These are phyloP conservation scores for Pseudonitzschia multiseries DNA, from an alignment of 108 stramenopile genomes.

Conservation along the genomic window DNA sequence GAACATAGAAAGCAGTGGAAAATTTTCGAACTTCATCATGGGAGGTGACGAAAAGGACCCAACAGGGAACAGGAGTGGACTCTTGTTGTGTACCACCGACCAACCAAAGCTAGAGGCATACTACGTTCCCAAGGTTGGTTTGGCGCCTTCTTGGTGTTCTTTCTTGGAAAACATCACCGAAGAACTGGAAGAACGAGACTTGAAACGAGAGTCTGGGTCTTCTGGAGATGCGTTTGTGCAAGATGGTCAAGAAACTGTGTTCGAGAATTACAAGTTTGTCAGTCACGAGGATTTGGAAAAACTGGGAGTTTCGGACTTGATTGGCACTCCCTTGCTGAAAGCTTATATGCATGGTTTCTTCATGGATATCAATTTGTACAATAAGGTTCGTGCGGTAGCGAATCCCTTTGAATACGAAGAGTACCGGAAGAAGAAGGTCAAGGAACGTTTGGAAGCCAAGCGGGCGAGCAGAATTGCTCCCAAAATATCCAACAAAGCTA, in stretches of 20 bases:
- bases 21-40: conserved; percentile 88
- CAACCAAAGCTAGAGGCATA: conserved; percentile 92
- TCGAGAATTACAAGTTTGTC: conserved; percentile 99
- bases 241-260: conserved; percentile 78
- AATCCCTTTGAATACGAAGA: conserved; percentile 98
- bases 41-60: conserved; percentile 84
- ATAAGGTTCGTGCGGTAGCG: conserved; percentile 88
- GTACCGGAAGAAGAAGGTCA: conserved; percentile 91
- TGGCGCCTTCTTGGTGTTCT: conserved; percentile 97
- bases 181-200: conserved; percentile 95
- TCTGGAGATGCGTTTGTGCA: conserved; percentile 41
- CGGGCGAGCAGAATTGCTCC: conserved; percentile 85
- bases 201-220: conserved; percentile 47
- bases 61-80: conserved; percentile 81
- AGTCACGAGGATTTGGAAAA: conserved; percentile 91
- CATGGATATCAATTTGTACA: conserved; percentile 95
- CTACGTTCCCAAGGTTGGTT: conserved; percentile 93
- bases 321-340: conserved; percentile 93
- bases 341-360: conserved; percentile 99
- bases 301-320: conserved; percentile 90
- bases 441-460: conserved; percentile 87
- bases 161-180: conserved; percentile 98
- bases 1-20: conserved; percentile 93
- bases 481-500: conserved; percentile 38
- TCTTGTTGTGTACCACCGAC: conserved; percentile 92